Base-by-base conservation (phyloP, 1,139 yeast species). In the Wickerhamiella infanticola region DNA sequence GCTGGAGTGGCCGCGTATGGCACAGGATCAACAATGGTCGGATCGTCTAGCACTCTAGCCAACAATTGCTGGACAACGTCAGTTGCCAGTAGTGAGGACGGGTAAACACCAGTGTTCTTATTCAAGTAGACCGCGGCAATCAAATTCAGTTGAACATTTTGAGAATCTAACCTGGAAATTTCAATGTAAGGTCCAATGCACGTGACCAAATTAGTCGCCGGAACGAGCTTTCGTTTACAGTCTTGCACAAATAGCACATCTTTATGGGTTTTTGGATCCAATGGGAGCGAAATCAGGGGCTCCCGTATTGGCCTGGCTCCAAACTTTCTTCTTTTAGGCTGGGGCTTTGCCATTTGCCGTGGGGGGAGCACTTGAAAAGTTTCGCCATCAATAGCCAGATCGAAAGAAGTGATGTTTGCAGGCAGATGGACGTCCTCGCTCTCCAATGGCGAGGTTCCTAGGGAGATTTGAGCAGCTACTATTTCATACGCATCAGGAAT, bases 11-110 rank as follows among this genome's bases (percentile, higher is more conserved):
- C 50, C 29, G 33, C 37, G 31, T 43, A 48, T 1, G 39, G 37
- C 4, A 26, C 39, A 3, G 54, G 54, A n/a, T 48, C 43, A 5
- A 37, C 27, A 3, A 51, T 45, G 3, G 50, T 40, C 2, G 26
- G 39, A 27, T 51, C 54, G n/a, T 48, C 38, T 1, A 45, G 40
- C 1, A 48, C 52, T 3, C 46, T 33, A 2, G 50, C 49, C 23
- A 51, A 37, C 29, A 51, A 44, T 23, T 39, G 41, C 13, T 45
- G 33, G 4, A 50, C 26, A 8, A 38, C 9, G 8, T 29, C 24
- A 11, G 24, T 27, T 3, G 40, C 25, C n/a, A 38, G 23, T 3
- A 13, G 11, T 5, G 13, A 8, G 24, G 29, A 26, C 4, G 40
- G 23, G 9, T 24, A 38, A 4, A 31, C 24, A 24, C 40, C 40